These are phyloP conservation scores for Strigomonas galati DNA, from an alignment of 208 protist species.

Conservation along the genomic window DNA sequence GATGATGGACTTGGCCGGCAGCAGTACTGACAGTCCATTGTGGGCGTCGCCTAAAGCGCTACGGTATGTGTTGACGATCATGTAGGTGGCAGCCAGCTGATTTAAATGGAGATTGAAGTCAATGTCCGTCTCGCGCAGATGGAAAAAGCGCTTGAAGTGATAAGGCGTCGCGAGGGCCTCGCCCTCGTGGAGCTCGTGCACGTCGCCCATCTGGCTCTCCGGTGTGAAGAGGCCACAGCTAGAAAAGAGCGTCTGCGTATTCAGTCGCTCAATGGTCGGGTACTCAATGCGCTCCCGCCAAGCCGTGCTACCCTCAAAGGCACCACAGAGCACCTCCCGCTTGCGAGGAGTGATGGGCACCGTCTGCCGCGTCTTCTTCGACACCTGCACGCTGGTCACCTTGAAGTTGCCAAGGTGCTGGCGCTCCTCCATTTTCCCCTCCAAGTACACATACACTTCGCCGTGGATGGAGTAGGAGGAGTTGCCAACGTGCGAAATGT, in stretches of 20 bases:
- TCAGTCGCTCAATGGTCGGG: background rate
- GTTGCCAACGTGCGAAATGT: conserved; percentile 44
- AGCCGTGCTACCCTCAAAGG: conserved; percentile 2
- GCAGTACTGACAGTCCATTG: conserved; percentile 30
- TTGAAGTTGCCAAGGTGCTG: conserved; percentile 45
- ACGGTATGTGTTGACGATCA: conserved; percentile 59
- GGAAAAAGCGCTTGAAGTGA: conserved; percentile 20
- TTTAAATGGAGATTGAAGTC: conserved; percentile 82
- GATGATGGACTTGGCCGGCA: conserved; percentile 16
- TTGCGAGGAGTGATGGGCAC: conserved; percentile 15
- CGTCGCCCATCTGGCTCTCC: background rate
- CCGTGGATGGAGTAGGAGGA: conserved; percentile 51
- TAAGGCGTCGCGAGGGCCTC: background rate
- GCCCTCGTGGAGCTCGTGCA: background rate
- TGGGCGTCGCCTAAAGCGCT: conserved; percentile 21
- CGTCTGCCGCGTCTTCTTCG: conserved; percentile 33
- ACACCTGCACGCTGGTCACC: conserved; percentile 54
- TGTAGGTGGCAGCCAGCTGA: conserved; percentile 45
- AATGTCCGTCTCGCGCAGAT: conserved; percentile 60
- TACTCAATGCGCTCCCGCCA: background rate
- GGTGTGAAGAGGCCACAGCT: background rate
- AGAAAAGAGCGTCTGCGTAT: background rate
- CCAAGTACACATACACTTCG: conserved; percentile 40
- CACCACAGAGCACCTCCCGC: background rate
- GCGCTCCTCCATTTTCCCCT: conserved; percentile 25